Evolutionary conservation across 768 basidiomycete species (phyloP).

Genomic region (Cystobasidium onofrii): DNA sequence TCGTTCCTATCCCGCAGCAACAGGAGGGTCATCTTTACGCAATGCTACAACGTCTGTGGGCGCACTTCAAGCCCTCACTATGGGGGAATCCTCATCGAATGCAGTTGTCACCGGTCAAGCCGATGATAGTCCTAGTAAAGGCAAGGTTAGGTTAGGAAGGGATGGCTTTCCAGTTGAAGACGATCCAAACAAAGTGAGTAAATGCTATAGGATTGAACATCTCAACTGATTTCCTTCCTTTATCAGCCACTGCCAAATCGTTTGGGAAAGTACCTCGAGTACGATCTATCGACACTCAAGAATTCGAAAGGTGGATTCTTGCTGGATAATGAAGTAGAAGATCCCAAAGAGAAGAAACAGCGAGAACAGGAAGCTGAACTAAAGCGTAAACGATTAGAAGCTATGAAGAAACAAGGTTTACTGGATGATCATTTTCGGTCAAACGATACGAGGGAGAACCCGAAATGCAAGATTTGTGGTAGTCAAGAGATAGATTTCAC

Average conservation of each 20-base stretch:
- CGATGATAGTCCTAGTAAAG: slow-evolving; percentile 22
- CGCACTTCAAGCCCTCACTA: slow-evolving; percentile 45
- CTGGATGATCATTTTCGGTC: slow-evolving; percentile 34
- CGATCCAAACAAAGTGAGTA: slow-evolving; percentile 32
- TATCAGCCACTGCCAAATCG: slow-evolving; percentile 29
- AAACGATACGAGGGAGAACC: slow-evolving; percentile 53
- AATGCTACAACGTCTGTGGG: slow-evolving; percentile 13
- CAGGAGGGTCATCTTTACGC: neutral
- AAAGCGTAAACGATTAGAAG: slow-evolving; percentile 47
- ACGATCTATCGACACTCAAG: slow-evolving; percentile 36
- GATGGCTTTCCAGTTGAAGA: slow-evolving; percentile 27
- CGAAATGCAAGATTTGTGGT: slow-evolving; percentile 75
- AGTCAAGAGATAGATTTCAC: slow-evolving; percentile 81
- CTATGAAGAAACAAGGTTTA: slow-evolving; percentile 35
- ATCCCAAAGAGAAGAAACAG: slow-evolving; percentile 67
- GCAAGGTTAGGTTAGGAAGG: slow-evolving; percentile 21
- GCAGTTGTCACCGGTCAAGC: neutral
- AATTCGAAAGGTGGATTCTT: slow-evolving; percentile 95
- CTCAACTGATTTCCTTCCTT: neutral
- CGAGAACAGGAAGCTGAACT: slow-evolving; percentile 67
- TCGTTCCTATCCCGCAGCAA: slow-evolving; percentile 29
- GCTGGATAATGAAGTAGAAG: slow-evolving; percentile 72
- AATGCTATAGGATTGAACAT: neutral
- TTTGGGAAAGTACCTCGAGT: slow-evolving; percentile 33
- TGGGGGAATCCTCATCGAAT: neutral